Evolutionary conservation across 192 early-diverging fungal genomes (phyloP).

Genomic region (Rhizophagus sp.): DNA sequence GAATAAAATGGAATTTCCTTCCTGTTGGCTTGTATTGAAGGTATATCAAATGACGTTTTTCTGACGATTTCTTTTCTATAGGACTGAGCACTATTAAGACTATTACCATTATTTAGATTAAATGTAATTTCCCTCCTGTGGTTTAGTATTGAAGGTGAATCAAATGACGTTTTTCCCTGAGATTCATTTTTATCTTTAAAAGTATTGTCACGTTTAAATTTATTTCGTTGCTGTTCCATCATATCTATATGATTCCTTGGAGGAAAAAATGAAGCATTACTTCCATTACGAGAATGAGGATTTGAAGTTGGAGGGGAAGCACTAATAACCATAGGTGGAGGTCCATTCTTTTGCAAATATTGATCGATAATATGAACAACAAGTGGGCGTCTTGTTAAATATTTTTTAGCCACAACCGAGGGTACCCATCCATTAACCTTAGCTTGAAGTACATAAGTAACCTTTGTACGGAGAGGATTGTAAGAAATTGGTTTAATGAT

Average conservation of each 20-base stretch:
- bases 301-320: background rate
- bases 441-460: conserved; percentile 58
- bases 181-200: background rate
- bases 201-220: background rate
- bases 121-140: no score
- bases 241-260: background rate
- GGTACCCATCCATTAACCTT: conserved; percentile 55
- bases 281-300: background rate
- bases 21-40: no score
- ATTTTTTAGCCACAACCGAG: conserved; percentile 55
- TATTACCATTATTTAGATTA: no score
- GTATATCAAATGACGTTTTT: no score
- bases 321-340: background rate
- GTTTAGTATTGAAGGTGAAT: no score
- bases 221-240: background rate
- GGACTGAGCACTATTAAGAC: no score
- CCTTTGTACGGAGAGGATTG: conserved; percentile 49
- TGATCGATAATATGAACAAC: conserved; percentile 53
- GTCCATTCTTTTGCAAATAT: conserved; percentile 54
- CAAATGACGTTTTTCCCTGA: no score
- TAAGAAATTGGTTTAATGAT: conserved; percentile 52
- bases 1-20: no score
- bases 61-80: no score
- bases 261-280: conserved; percentile 10
- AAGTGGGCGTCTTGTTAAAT: conserved; percentile 49